Evolutionary conservation across 1,284 basidiomycete species (phyloP), one percentile per base, ranked within the genome.

Genomic region (Neonothopanus nambi): DNA sequence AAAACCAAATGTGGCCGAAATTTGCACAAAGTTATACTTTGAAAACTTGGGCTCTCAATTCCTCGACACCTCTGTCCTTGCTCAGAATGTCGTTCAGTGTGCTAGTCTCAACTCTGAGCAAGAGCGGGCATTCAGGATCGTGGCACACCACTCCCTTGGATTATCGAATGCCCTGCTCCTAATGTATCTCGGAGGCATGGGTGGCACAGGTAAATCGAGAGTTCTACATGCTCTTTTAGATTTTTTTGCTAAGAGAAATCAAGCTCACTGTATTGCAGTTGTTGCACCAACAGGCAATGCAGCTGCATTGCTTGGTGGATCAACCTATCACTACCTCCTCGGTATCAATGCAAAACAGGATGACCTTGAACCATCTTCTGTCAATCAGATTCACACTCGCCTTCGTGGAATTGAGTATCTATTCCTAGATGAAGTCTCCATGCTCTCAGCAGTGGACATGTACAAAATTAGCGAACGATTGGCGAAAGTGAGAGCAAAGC

Each of bases 201-300:
- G n/a, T n/a, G n/a, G n/a, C n/a, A n/a, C 72, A 13, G 73, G 75
- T 2, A 77, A 78, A 60, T 68, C 70, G 5, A 70, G 69, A 47
- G 76, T 78, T 0, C 61, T 78, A 1, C 66, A 71, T 21, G 70
- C 72, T 0, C 17, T 73, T 0, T 63, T 58, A 13, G 0, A 43
- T 2, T 67, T 71, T 7, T 71, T 76, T 53, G 47, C 51, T 3
- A 1, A 17, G 5, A 42, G 59, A 12, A 54, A 63, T 1, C 63
- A 70, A 46, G 33, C 51, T 3, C 56, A 70, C 50, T 24, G 61
- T 13, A 33, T 74, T 52, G 41, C 70, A 2, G 55, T 68, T 0
- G 26, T 71, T 1, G 73, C 68, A 7, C n/a, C n/a, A n/a, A n/a
- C n/a, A n/a, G n/a, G n/a, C n/a, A n/a, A n/a, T n/a, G n/a, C n/a